These are phyloP conservation scores for Ceratocystiopsis brevicomis DNA, from an alignment of 2,329 filamentous ascomycete species.

Conservation along the genomic window DNA sequence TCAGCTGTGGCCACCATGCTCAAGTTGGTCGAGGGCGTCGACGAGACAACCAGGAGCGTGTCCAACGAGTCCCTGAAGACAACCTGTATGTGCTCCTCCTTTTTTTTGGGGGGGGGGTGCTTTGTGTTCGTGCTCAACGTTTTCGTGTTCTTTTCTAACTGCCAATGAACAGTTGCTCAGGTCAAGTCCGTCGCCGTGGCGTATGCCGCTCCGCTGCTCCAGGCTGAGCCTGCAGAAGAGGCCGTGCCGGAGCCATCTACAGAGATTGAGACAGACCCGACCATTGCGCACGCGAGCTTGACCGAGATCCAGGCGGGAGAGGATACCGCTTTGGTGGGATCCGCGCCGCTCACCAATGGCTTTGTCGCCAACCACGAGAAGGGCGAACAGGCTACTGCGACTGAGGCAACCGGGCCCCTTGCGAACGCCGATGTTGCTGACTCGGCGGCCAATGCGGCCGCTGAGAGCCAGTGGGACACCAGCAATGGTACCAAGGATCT, in stretches of 20 bases:
- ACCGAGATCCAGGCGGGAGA: constrained; percentile 41
- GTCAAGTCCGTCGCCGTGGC: constrained; percentile 36
- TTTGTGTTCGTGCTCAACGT: no score
- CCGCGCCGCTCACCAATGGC: constrained; percentile 3
- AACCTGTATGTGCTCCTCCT: constrained; percentile 36
- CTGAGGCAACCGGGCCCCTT: constrained; percentile 13
- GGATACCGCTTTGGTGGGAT: constrained; percentile 2
- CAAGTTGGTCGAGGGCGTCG: constrained; percentile 55
- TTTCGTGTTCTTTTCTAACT: neutral
- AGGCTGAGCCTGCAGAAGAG: constrained; percentile 18
- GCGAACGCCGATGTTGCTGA: constrained; percentile 33
- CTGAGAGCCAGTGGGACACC: constrained; percentile 46
- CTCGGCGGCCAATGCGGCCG: constrained; percentile 38
- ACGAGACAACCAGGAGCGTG: constrained; percentile 47
- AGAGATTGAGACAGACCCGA: constrained; percentile 39
- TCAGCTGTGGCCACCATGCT: constrained; percentile 55
- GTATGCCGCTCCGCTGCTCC: constrained; percentile 26
- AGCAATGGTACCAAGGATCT: constrained; percentile 18
- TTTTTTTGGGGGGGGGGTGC: no score
- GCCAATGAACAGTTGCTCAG: constrained; percentile 27
- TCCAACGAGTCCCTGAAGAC: constrained; percentile 45
- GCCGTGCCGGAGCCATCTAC: constrained; percentile 11
- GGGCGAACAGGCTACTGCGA: neutral
- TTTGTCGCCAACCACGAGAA: neutral
- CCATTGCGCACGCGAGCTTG: constrained; percentile 44